Evolutionary conservation across 768 basidiomycete genomes (phyloP).

Genomic region (Tricholomella constricta): DNA sequence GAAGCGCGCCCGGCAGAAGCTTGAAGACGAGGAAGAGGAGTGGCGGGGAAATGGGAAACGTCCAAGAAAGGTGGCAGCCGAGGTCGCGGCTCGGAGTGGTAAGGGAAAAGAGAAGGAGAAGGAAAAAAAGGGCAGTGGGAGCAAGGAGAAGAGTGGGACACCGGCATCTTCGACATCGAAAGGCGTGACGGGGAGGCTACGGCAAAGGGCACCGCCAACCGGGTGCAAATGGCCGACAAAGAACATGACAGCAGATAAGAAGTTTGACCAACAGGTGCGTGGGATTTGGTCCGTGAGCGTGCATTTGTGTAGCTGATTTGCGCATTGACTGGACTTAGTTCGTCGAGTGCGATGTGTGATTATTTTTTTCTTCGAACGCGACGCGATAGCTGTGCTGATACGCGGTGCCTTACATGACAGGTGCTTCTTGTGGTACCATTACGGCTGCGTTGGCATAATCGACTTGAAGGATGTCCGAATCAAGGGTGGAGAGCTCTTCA

Average conservation of each 20-base stretch:
- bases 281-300: not conserved
- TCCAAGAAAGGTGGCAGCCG: not conserved
- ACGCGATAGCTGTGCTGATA: slow-evolving; percentile 13
- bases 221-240: slow-evolving; percentile 29
- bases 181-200: slow-evolving; percentile 10
- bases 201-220: not conserved
- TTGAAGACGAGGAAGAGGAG: not conserved
- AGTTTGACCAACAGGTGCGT: slow-evolving; percentile 34
- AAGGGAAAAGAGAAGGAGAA: slow-evolving; percentile 14
- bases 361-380: not conserved
- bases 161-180: not conserved
- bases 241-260: slow-evolving; percentile 20
- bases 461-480: slow-evolving; percentile 37
- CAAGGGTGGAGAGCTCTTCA: slow-evolving; percentile 29
- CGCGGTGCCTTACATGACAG: slow-evolving; percentile 20
- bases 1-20: slow-evolving; percentile 27
- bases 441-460: slow-evolving; percentile 49
- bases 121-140: not conserved
- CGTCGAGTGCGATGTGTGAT: slow-evolving; percentile 23
- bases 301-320: not conserved
- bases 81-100: slow-evolving; percentile 4
- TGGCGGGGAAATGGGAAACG: not conserved
- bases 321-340: slow-evolving; percentile 22
- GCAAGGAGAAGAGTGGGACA: slow-evolving; percentile 12
- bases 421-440: slow-evolving; percentile 52